These are phyloP conservation scores for Aspergillus tubingensis DNA, from an alignment of 2,329 filamentous ascomycete species.

Conservation along the genomic window DNA sequence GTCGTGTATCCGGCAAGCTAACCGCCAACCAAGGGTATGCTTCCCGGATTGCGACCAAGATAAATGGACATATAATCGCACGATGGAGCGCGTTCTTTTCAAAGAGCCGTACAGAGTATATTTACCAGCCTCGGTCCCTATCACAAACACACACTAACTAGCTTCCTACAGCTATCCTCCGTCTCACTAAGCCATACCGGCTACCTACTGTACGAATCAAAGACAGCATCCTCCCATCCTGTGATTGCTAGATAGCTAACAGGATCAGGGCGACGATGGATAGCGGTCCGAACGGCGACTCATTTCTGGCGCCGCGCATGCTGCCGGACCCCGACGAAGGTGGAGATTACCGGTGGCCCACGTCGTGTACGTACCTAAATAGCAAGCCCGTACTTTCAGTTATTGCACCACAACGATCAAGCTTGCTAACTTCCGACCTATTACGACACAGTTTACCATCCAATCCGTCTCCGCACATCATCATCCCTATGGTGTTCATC, in stretches of 20 bases:
- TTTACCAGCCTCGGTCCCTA: background rate
- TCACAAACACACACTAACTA: background rate
- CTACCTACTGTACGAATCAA: slow-evolving; percentile 33
- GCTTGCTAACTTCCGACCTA: background rate
- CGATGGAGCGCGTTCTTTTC: slow-evolving; percentile 36
- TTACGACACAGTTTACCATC: slow-evolving; percentile 25
- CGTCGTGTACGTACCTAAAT: slow-evolving; percentile 25
- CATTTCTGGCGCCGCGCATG: slow-evolving; percentile 33
- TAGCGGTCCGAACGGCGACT: slow-evolving; percentile 35
- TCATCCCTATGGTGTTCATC: slow-evolving; percentile 41
- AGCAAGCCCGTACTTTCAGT: background rate
- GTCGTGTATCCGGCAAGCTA: slow-evolving; percentile 3
- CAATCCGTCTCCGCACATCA: slow-evolving; percentile 29
- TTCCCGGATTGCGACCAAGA: slow-evolving; percentile 35
- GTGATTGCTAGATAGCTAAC: slow-evolving; percentile 18
- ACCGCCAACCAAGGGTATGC: slow-evolving; percentile 28
- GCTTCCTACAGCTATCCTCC: slow-evolving; percentile 33
- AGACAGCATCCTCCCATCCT: slow-evolving; percentile 6
- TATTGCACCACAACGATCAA: background rate
- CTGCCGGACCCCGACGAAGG: slow-evolving; percentile 35
- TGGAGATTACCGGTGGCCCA: slow-evolving; percentile 36
- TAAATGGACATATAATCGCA: slow-evolving; percentile 35
- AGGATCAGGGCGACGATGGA: slow-evolving; percentile 39
- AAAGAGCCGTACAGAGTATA: slow-evolving; percentile 36
- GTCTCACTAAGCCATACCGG: slow-evolving; percentile 40